Percentiles rank a stretch among this genome's conserved stretches.
Conservation (phyloP, 805 yeast genomes). For the Tetrapisispora iriomotensis region DNA sequence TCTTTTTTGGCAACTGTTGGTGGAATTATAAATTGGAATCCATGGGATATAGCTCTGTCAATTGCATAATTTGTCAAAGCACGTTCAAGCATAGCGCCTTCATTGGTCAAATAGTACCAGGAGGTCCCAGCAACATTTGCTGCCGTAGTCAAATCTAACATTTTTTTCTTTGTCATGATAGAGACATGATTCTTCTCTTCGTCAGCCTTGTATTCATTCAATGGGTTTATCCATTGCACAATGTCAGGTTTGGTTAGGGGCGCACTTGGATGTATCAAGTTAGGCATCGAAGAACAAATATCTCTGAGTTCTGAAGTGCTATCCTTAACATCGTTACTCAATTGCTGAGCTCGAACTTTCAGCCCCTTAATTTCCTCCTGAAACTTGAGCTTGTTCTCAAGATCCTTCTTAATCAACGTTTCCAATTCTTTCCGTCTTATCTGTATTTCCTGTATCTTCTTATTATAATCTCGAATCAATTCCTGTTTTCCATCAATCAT, state of each 20-base stretch:
- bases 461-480: conserved; percentile 12
- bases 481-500: conserved; percentile 23
- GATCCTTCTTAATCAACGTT: conserved; percentile 17
- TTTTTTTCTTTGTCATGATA: conserved; percentile 56
- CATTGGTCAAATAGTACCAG: conserved; percentile 77
- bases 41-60: conserved; percentile 58
- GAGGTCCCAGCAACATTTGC: conserved; percentile 69
- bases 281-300: conserved; percentile 51
- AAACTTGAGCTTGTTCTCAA: conserved; percentile 9
- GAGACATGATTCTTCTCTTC: conserved; percentile 47
- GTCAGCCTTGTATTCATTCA: conserved; percentile 19
- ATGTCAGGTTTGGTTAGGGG: conserved; percentile 34
- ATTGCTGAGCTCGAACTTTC: conserved; percentile 11
- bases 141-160: conserved; percentile 65
- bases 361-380: conserved; percentile 14
- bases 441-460: conserved; percentile 23
- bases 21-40: conserved; percentile 65
- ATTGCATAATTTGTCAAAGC: conserved; percentile 79
- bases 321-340: conserved; percentile 26
- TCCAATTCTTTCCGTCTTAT: conserved; percentile 24
- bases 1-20: conserved; percentile 80
- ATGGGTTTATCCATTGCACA: conserved; percentile 43
- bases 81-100: conserved; percentile 81
- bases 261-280: conserved; percentile 43
- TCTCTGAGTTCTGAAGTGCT: conserved; percentile 21